Percentiles rank a stretch among this genome's conserved stretches.
Conservation (phyloP, 2,329 filamentous ascomycete genomes). For the Daldinia eschscholtzii region DNA sequence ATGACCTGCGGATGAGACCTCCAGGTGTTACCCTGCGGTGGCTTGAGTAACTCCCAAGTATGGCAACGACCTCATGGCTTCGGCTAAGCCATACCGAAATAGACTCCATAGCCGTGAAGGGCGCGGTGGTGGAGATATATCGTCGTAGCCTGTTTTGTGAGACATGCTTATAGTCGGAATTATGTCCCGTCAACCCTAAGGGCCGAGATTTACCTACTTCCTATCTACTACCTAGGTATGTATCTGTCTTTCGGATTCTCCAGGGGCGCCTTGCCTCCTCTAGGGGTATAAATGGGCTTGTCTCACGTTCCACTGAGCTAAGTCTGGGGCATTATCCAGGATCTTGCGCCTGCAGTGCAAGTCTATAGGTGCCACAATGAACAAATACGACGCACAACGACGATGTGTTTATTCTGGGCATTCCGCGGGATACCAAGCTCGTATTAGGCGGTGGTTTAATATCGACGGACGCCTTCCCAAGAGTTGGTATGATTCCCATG, state of each 20-base stretch:
- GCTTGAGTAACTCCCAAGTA: constrained; percentile 29
- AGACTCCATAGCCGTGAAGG: constrained; percentile 10
- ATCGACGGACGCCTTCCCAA: background rate
- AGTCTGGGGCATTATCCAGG: constrained; percentile 11
- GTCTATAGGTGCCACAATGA: constrained; percentile 4
- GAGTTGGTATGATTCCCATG: background rate
- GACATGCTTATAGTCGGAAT: constrained; percentile 3
- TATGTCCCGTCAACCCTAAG: constrained; percentile 9
- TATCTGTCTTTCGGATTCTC: background rate
- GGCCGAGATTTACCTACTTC: background rate
- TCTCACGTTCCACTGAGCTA: constrained; percentile 28
- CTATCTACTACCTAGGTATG: background rate
- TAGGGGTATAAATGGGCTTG: background rate
- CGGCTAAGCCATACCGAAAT: constrained; percentile 17
- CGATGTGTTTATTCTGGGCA: background rate
- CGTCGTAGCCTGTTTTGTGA: constrained; percentile 2
- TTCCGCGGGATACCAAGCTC: background rate
- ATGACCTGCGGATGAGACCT: constrained; percentile 17
- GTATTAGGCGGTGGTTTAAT: background rate
- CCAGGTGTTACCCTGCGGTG: constrained; percentile 27
- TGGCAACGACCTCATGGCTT: constrained; percentile 19
- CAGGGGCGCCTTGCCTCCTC: background rate
- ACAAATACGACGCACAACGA: background rate
- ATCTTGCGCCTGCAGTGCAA: constrained; percentile 13
- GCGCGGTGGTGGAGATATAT: background rate